Conservation (phyloP, 352 stramenopile genomes). For the Phytophthora ramorum region DNA sequence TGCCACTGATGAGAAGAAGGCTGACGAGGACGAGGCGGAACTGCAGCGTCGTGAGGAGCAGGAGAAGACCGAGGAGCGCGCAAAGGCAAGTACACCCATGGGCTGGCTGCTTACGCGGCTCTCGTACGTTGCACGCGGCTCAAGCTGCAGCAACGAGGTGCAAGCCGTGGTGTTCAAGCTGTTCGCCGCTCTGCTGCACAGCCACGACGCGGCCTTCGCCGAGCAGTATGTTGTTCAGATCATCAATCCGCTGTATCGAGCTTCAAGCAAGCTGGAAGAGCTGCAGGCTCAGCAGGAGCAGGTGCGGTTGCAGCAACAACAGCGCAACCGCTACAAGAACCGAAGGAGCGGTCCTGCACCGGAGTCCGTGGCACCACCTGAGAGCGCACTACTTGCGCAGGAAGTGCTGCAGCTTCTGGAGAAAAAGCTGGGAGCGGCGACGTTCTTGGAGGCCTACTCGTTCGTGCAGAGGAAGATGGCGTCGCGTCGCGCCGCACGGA, state of each 20-base stretch:
- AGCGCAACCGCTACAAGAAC: slow-evolving; percentile 41
- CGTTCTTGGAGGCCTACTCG: slow-evolving; percentile 85
- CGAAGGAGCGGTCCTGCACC: slow-evolving; percentile 21
- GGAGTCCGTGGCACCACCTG: slow-evolving; percentile 38
- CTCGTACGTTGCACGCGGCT: slow-evolving; percentile 76
- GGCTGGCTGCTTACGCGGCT: slow-evolving; percentile 87
- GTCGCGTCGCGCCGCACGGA: slow-evolving; percentile 71
- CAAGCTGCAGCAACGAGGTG: slow-evolving; percentile 54
- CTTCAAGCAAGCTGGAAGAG: slow-evolving; percentile 61
- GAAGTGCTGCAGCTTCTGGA: slow-evolving; percentile 91
- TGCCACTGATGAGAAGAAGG: slow-evolving; percentile 19
- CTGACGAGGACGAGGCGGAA: slow-evolving; percentile 32
- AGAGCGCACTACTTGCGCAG: slow-evolving; percentile 72
- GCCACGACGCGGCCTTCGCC: slow-evolving; percentile 55
- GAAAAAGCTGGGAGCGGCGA: slow-evolving; percentile 67
- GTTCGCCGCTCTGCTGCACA: slow-evolving; percentile 81
- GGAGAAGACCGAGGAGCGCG: slow-evolving; percentile 50
- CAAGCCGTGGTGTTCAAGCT: slow-evolving; percentile 85
- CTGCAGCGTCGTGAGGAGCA: slow-evolving; percentile 42
- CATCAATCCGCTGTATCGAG: slow-evolving; percentile 85
- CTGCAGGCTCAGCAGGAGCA: slow-evolving; percentile 48
- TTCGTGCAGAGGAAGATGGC: slow-evolving; percentile 87
- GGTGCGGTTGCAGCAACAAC: slow-evolving; percentile 31
- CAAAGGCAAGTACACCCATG: slow-evolving; percentile 68
- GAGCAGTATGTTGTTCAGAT: slow-evolving; percentile 78